Conservation (phyloP, 2,329 filamentous ascomycete species). For the Fusarium buharicum region DNA sequence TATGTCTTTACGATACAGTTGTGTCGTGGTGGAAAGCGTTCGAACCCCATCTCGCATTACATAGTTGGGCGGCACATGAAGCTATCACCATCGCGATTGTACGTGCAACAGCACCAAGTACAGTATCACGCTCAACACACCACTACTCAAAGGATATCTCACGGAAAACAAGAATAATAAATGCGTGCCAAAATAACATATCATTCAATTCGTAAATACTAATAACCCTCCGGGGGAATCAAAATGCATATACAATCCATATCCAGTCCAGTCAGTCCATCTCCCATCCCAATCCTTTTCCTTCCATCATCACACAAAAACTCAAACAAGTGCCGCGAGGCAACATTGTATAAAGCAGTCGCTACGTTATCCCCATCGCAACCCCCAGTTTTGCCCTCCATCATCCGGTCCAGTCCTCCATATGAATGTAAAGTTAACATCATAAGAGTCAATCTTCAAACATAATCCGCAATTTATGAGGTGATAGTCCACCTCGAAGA, state of each 20-base stretch:
- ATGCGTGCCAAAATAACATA: constrained; percentile 7
- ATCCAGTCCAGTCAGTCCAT: background rate
- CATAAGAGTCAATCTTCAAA: constrained; percentile 33
- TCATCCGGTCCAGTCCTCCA: constrained; percentile 8
- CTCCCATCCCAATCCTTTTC: constrained; percentile 7
- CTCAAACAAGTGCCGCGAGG: constrained; percentile 59
- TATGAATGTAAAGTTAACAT: constrained; percentile 17
- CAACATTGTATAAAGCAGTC: constrained; percentile 56
- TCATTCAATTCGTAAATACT: constrained; percentile 40
- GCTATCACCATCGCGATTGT: constrained; percentile 23
- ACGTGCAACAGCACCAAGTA: background rate
- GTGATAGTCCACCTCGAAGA: constrained; percentile 28
- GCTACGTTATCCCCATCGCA: constrained; percentile 32
- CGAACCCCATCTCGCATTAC: constrained; percentile 1
- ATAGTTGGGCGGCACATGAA: background rate
- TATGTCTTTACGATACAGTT: background rate
- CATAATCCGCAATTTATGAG: constrained; percentile 38
- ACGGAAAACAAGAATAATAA: background rate
- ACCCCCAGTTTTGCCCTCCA: constrained; percentile 32
- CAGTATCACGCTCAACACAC: background rate
- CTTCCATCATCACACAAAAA: constrained; percentile 32
- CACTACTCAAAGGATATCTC: background rate
- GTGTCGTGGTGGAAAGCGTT: background rate
- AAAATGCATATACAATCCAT: constrained; percentile 30
- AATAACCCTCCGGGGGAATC: constrained; percentile 39